Conservation (phyloP, 2,329 filamentous ascomycete genomes). For the Pseudogymnoascus destructans region DNA sequence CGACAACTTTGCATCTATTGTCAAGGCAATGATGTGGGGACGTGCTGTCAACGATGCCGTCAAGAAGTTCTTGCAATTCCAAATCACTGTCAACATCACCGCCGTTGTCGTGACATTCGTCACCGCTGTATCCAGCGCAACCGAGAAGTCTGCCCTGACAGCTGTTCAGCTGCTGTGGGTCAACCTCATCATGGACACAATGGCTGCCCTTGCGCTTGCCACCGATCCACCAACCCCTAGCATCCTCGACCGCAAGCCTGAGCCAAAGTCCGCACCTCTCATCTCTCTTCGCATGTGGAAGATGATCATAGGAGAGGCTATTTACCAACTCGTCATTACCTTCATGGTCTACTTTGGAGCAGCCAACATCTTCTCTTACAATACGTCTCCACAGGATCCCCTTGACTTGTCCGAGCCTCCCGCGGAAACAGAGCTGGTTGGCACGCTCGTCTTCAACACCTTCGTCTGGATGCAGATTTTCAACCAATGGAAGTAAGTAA, state of each 20-base stretch:
- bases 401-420: slow-evolving; percentile 27
- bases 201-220: slow-evolving; percentile 63
- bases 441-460: slow-evolving; percentile 88
- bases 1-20: slow-evolving; percentile 50
- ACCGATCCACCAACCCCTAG: slow-evolving; percentile 59
- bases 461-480: slow-evolving; percentile 99
- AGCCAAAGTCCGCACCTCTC: slow-evolving; percentile 58
- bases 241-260: slow-evolving; percentile 60
- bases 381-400: slow-evolving; percentile 32
- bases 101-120: slow-evolving; percentile 68
- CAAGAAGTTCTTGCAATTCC: slow-evolving; percentile 42
- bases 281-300: slow-evolving; percentile 97
- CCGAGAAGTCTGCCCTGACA: slow-evolving; percentile 55
- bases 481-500: slow-evolving; percentile 81
- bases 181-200: slow-evolving; percentile 76
- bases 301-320: slow-evolving; percentile 89
- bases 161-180: slow-evolving; percentile 77
- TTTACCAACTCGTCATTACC: slow-evolving; percentile 71
- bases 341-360: slow-evolving; percentile 74
- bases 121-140: slow-evolving; percentile 51
- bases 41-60: slow-evolving; percentile 43
- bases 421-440: slow-evolving; percentile 30
- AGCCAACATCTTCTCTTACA: slow-evolving; percentile 44
- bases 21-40: slow-evolving; percentile 49
- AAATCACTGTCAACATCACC: slow-evolving; percentile 67